Percentiles rank a stretch among this genome's conserved stretches.
Conservation (phyloP, 2,329 filamentous ascomycete species). For the Balansia obtecta region DNA sequence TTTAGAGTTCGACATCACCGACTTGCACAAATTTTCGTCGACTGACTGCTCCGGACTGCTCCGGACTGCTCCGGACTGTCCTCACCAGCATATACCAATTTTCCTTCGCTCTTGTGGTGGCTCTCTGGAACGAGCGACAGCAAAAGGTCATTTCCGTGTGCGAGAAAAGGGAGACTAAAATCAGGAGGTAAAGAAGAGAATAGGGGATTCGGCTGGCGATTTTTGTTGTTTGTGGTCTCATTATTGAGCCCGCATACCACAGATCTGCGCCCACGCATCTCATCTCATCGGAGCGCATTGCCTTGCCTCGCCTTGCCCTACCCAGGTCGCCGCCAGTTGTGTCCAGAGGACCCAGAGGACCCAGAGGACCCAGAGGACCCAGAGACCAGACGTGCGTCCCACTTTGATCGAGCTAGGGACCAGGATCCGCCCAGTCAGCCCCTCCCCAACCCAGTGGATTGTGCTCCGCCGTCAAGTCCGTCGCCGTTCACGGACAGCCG, state of each 20-base stretch:
- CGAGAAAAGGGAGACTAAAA: not conserved
- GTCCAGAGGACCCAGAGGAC: too few species aligned
- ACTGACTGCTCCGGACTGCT: not conserved
- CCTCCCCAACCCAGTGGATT: constrained; percentile 2
- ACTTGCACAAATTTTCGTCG: not conserved
- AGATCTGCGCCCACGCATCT: not conserved
- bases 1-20: not conserved
- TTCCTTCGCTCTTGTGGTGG: not conserved
- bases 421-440: constrained; percentile 4
- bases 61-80: not conserved
- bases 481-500: constrained; percentile 7
- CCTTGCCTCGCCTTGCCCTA: not conserved
- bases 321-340: not conserved
- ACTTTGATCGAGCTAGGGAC: constrained; percentile 4
- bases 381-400: constrained; percentile 1
- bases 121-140: not conserved
- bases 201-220: not conserved
- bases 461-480: constrained; percentile 2
- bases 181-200: not conserved
- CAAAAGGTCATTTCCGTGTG: not conserved
- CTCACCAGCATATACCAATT: not conserved
- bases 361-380: too few species aligned
- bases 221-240: not conserved
- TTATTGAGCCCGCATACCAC: not conserved
- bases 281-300: not conserved